phyloP scores from a whole-genome alignment of 257 asterid species.

The Rauvolfia tetraphylla region DNA sequence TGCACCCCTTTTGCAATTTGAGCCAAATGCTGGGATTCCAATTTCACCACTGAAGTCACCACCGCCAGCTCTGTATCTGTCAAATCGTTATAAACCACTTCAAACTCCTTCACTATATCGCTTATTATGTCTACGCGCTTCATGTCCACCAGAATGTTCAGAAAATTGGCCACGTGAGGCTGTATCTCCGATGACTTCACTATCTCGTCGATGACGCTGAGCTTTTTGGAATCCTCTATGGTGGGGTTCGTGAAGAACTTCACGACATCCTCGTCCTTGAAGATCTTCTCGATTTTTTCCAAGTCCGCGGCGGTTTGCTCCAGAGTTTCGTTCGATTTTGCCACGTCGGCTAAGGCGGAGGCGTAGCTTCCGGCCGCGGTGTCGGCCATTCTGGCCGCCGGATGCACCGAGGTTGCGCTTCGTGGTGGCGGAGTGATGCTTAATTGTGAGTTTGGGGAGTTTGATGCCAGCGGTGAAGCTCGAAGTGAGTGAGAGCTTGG shows the following conservation, averaged over 20 bases:
- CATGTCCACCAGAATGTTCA: conserved; percentile 69
- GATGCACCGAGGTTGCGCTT: conserved; percentile 15
- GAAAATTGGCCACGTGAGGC: conserved; percentile 71
- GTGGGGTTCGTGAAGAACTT: conserved; percentile 58
- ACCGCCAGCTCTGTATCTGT: conserved; percentile 71
- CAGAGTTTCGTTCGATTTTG: conserved; percentile 45
- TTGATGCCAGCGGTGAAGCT: conserved; percentile 30
- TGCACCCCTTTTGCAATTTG: conserved; percentile 83
- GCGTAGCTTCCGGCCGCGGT: conserved; percentile 79
- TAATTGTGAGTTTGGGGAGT: conserved; percentile 50
- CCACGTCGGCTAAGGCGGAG: conserved; percentile 67
- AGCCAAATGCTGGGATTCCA: conserved; percentile 71
- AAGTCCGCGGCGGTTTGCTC: conserved; percentile 51
- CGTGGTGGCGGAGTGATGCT: conserved; percentile 7
- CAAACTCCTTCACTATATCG: conserved; percentile 69
- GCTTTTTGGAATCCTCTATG: conserved; percentile 38
- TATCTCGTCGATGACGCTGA: conserved; percentile 47
- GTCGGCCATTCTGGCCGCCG: conserved; percentile 57
- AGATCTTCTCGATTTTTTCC: conserved; percentile 52
- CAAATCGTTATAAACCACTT: conserved; percentile 41
- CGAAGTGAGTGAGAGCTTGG: conserved; percentile 31
- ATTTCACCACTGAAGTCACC: conserved; percentile 70
- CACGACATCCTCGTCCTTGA: conserved; percentile 42
- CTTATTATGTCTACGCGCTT: conserved; percentile 49
- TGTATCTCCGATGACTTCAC: conserved; percentile 37